These are phyloP conservation scores for Colletotrichum sublineola DNA, from an alignment of 2,329 filamentous ascomycete genomes.

Conservation along the genomic window DNA sequence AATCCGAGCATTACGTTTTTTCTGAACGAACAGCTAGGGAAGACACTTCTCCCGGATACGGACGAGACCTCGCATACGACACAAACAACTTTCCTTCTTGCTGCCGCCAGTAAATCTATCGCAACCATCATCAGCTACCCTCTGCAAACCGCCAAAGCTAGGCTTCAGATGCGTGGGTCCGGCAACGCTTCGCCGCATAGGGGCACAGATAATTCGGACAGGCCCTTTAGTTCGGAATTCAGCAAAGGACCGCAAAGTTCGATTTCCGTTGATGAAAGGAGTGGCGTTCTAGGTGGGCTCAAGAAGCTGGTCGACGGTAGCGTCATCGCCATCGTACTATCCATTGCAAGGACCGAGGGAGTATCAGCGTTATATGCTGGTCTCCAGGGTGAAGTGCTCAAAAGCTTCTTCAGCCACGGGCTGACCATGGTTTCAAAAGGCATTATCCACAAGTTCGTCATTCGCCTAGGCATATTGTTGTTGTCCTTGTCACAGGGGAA, in stretches of 20 bases:
- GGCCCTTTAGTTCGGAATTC: background rate
- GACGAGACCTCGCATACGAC: constrained; percentile 50
- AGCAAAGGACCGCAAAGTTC: constrained; percentile 6
- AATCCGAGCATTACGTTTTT: constrained; percentile 92
- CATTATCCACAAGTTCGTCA: constrained; percentile 77
- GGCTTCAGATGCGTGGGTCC: constrained; percentile 72
- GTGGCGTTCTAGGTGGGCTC: constrained; percentile 25
- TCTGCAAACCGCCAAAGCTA: constrained; percentile 85
- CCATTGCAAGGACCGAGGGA: constrained; percentile 74
- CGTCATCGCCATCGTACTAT: constrained; percentile 73
- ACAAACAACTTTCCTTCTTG: constrained; percentile 61
- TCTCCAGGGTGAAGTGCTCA: constrained; percentile 80
- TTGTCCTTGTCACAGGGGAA: constrained; percentile 18
- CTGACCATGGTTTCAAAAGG: constrained; percentile 91
- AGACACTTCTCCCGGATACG: constrained; percentile 65
- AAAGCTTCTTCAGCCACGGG: constrained; percentile 88
- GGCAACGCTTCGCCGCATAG: constrained; percentile 18
- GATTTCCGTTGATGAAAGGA: background rate
- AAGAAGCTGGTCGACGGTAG: constrained; percentile 56
- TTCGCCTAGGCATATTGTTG: constrained; percentile 76
- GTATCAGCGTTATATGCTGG: constrained; percentile 79
- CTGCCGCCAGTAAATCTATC: constrained; percentile 82
- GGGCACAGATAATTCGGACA: constrained; percentile 46
- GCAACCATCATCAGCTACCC: constrained; percentile 87
- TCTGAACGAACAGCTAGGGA: constrained; percentile 79